Percentiles rank a stretch among this genome's conserved stretches.
These are phyloP conservation scores for Veloporphyrellus conicus DNA, from an alignment of 1,284 basidiomycete genomes.

Conservation along the genomic window DNA sequence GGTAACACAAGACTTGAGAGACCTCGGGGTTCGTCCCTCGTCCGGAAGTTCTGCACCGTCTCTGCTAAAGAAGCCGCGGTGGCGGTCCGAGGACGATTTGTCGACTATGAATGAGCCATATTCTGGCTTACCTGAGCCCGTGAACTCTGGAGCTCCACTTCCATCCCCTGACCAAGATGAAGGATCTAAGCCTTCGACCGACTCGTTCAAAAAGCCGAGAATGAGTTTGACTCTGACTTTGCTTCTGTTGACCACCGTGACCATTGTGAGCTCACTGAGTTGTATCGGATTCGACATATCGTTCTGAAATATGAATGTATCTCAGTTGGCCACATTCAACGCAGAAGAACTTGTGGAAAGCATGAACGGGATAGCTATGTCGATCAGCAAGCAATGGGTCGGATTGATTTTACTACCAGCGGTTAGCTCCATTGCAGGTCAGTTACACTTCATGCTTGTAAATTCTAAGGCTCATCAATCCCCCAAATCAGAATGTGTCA, in stretches of 20 bases:
- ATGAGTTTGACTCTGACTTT: conserved; percentile 61
- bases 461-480: not conserved
- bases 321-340: conserved; percentile 69
- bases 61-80: conserved; percentile 5
- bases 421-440: conserved; percentile 80
- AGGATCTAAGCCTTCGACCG: conserved; percentile 16
- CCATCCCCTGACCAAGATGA: conserved; percentile 18
- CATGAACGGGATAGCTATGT: conserved; percentile 57
- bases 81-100: conserved; percentile 18
- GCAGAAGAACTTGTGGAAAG: conserved; percentile 85
- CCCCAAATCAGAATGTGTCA: conserved; percentile 65
- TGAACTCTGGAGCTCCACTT: conserved; percentile 23
- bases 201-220: conserved; percentile 43
- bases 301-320: conserved; percentile 2
- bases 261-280: conserved; percentile 64
- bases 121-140: conserved; percentile 13
- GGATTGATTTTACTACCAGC: conserved; percentile 85
- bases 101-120: conserved; percentile 6
- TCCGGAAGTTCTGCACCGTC: conserved; percentile 3
- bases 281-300: not conserved
- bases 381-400: conserved; percentile 74
- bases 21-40: not conserved
- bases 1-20: conserved; percentile 15
- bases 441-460: not conserved
- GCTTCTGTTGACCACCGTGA: conserved; percentile 55